These are phyloP conservation scores for Penicilliopsis zonata DNA, from an alignment of 495 filamentous ascomycete genomes.

Conservation along the genomic window DNA sequence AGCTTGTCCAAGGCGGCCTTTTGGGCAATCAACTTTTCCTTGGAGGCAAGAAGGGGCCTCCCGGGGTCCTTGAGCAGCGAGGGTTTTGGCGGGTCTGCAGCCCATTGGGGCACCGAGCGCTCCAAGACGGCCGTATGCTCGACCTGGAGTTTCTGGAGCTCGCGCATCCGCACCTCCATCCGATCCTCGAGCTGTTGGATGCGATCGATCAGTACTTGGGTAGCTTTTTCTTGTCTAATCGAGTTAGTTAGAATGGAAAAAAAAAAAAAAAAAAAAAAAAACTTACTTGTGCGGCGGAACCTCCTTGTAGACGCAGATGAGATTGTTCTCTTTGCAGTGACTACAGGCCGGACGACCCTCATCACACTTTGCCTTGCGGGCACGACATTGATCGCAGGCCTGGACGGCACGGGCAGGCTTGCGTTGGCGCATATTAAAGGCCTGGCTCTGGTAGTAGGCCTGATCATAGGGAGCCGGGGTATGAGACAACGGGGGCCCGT, in stretches of 20 bases:
- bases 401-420: conserved; percentile 31
- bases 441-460: conserved; percentile 18
- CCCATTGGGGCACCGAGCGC: conserved; percentile 1
- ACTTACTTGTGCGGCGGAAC: conserved; percentile 51
- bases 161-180: conserved; percentile 6
- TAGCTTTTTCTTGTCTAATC: conserved; percentile 29
- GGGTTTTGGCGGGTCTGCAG: conserved; percentile 3
- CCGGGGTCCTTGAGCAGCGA: conserved; percentile 1
- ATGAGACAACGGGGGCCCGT: conserved; percentile 9
- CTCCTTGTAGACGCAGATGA: conserved; percentile 47
- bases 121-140: conserved; percentile 5
- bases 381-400: conserved; percentile 51
- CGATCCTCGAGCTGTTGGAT: conserved; percentile 18
- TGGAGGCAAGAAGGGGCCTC: no score
- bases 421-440: conserved; percentile 25
- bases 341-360: conserved; percentile 47
- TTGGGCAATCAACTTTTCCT: conserved; percentile 1
- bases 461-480: conserved; percentile 21
- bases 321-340: conserved; percentile 44
- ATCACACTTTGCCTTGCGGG: conserved; percentile 53
- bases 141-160: conserved; percentile 8
- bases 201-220: conserved; percentile 23
- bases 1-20: conserved; percentile 5
- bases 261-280: conserved; percentile 13
- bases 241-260: not conserved